Base-by-base conservation (phyloP, 2,329 filamentous ascomycete species). In the Fusarium armeniacum region DNA sequence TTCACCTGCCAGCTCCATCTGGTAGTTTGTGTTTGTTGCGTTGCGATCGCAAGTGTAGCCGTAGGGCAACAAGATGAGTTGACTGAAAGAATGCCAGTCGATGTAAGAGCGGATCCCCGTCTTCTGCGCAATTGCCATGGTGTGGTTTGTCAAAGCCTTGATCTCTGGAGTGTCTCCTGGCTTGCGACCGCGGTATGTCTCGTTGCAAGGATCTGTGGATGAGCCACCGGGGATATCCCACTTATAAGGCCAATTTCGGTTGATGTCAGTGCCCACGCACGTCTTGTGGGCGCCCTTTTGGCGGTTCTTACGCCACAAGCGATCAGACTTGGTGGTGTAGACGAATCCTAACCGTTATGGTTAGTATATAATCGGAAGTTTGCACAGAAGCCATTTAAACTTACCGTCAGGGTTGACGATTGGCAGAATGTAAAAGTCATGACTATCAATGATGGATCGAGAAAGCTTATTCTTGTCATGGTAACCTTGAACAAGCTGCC, bases 391-490 rank as follows among this genome's bases (percentile, higher is more conserved):
- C 6, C 3, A 0, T 16, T 2, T 2, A 5, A 6, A 3, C 79
- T 72, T 74, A 85, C 84, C 87, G 58, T 90, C 88, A 0, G 87
- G 87, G 73, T 90, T 90, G 18, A 88, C 86, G 26, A 90, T 78
- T 5, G 88, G 88, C 64, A 90, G 83, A 69, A 91, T 84, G 76
- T 89, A 90, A 69, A 89, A 89, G 78, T 92, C 90, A 74, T 89
- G 90, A 58, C 82, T 86, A 76, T 90, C 83, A 26, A 91, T 81
- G 1, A 65, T 71, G n/a, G 43, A 20, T 45, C 43, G 60, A 11
- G 65, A 33, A n/a, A 61, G 41, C 1, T 47, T 40, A 3, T 72
- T 65, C 0, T 64, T 69, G 6, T 67, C 64, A n/a, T 69, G 47
- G 15, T 73, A 74, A 2, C 67, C 71, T 11, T 74, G 52, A 5